Percentiles rank a stretch among this genome's conserved stretches.
Evolutionary conservation across 1,284 basidiomycete species (phyloP).

Genomic region (Rhizoctonia solani): DNA sequence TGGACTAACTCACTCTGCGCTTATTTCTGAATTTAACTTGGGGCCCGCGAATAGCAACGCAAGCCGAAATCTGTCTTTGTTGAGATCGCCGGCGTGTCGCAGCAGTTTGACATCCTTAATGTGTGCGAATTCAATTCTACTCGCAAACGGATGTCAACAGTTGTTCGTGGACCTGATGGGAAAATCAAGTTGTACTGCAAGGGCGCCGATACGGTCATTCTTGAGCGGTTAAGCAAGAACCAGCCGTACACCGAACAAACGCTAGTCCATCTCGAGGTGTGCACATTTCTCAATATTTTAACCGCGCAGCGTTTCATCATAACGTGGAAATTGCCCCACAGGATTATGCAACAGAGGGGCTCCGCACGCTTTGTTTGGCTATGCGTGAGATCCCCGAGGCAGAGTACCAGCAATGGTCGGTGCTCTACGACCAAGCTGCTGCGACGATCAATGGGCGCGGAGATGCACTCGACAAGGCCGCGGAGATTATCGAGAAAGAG

Average conservation of each 20-base stretch:
- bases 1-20: no score
- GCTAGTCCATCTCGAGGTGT: conserved; percentile 84
- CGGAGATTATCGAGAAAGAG: conserved; percentile 95
- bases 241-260: conserved; percentile 89
- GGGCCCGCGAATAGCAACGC: conserved; percentile 64
- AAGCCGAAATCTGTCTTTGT: conserved; percentile 96
- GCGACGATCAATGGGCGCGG: conserved; percentile 89
- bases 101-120: conserved; percentile 92
- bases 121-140: conserved; percentile 99
- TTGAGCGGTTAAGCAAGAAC: conserved; percentile 77
- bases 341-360: conserved; percentile 96
- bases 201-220: conserved; percentile 96
- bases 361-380: conserved; percentile 95
- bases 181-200: conserved; percentile 96
- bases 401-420: conserved; percentile 89
- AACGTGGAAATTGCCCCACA: conserved; percentile 44
- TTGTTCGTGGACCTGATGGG: conserved; percentile 87
- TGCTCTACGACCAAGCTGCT: conserved; percentile 89
- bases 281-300: conserved; percentile 37
- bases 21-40: no score
- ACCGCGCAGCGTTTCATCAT: background rate
- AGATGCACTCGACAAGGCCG: conserved; percentile 92
- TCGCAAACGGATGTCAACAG: conserved; percentile 95
- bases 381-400: conserved; percentile 88
- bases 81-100: conserved; percentile 69